Conservation (phyloP, 2,329 filamentous ascomycete species). For the Sporothrix luriei region DNA sequence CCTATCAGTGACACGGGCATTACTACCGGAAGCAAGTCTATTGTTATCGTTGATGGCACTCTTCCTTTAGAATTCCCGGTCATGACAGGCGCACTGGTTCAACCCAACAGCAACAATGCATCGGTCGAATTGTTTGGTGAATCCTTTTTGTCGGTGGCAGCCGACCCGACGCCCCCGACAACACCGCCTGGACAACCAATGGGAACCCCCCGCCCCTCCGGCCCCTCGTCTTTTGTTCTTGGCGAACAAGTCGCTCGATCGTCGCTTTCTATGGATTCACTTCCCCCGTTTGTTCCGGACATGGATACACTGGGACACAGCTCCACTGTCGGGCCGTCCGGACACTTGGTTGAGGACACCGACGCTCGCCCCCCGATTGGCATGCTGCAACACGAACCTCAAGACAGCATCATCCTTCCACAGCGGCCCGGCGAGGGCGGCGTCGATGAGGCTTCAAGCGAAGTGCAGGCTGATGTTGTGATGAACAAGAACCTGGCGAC, state of each 20-base stretch:
- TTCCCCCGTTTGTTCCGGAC: constrained; percentile 55
- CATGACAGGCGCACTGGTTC: constrained; percentile 55
- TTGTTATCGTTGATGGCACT: constrained; percentile 80
- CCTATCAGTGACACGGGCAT: constrained; percentile 61
- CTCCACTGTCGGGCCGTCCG: constrained; percentile 3
- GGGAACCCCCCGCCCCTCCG: constrained; percentile 56
- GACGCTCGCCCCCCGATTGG: constrained; percentile 20
- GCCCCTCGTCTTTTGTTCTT: constrained; percentile 59
- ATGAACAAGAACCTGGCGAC: neutral
- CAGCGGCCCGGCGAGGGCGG: constrained; percentile 41
- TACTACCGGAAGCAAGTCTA: constrained; percentile 83
- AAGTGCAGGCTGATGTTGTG: constrained; percentile 24
- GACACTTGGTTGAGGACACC: neutral
- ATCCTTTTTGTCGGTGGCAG: constrained; percentile 52
- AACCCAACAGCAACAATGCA: constrained; percentile 49
- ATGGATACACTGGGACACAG: constrained; percentile 46
- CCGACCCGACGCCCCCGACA: constrained; percentile 62
- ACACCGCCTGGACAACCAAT: constrained; percentile 57
- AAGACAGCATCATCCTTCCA: constrained; percentile 39
- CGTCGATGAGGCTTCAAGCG: neutral
- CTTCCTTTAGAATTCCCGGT: constrained; percentile 52
- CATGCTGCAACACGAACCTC: constrained; percentile 36
- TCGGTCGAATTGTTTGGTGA: constrained; percentile 55
- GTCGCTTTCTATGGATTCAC: constrained; percentile 45
- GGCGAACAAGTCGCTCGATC: constrained; percentile 50